A percentile compares a stretch with the other conserved stretches of the same genome.
These are phyloP conservation scores for Colletotrichum sp. DNA, from an alignment of 2,329 filamentous ascomycete genomes.

Conservation along the genomic window DNA sequence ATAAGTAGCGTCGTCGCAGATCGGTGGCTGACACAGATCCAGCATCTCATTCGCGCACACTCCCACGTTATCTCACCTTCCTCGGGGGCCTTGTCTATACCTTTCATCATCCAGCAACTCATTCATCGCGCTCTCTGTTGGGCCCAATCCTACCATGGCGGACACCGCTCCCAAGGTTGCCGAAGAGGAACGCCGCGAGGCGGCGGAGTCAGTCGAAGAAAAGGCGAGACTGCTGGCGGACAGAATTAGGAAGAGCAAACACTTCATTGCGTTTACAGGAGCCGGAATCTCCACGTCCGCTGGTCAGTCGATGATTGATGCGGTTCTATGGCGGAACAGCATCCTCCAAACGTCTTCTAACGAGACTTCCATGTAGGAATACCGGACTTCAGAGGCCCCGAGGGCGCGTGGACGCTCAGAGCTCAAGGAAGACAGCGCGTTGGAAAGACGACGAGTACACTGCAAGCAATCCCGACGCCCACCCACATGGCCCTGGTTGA, in stretches of 20 bases:
- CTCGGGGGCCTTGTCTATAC: fast-evolving
- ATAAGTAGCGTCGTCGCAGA: not conserved
- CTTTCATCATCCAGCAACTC: not conserved
- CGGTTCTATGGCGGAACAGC: not conserved
- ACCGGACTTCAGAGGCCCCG: slow-evolving; percentile 52
- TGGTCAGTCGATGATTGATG: slow-evolving; percentile 27
- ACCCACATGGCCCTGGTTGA: slow-evolving; percentile 53
- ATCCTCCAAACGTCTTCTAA: not conserved
- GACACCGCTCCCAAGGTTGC: slow-evolving; percentile 12
- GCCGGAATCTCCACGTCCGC: slow-evolving; percentile 53
- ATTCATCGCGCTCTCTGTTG: not conserved
- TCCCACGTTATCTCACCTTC: not conserved
- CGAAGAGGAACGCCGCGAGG: slow-evolving; percentile 3
- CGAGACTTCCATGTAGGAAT: slow-evolving; percentile 36
- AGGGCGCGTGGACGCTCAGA: slow-evolving; percentile 49
- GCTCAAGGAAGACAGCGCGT: slow-evolving; percentile 44
- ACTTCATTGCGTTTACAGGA: slow-evolving; percentile 52
- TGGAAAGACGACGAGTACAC: slow-evolving; percentile 35
- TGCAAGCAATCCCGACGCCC: slow-evolving; percentile 49
- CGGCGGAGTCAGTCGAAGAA: slow-evolving; percentile 21
- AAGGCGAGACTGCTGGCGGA: slow-evolving; percentile 42
- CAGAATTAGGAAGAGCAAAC: slow-evolving; percentile 44
- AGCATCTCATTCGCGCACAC: not conserved
- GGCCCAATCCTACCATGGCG: not conserved
- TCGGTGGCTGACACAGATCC: not conserved